Evolutionary conservation across 768 basidiomycete genomes (phyloP).

Genomic region (Russula vinacea): DNA sequence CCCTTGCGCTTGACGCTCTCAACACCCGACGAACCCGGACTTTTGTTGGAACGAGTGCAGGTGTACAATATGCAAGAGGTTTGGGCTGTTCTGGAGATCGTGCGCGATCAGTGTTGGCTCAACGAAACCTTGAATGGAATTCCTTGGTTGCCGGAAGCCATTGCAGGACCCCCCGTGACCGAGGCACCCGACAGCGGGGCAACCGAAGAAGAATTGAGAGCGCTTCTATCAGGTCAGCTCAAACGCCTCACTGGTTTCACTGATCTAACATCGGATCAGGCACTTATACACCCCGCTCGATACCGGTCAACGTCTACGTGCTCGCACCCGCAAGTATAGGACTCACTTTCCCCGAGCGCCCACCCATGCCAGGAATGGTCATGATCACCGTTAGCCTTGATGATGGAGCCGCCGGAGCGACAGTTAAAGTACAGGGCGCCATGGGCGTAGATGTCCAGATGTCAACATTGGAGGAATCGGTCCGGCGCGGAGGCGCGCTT

Average conservation of each 20-base stretch:
- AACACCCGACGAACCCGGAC: slow-evolving; percentile 73
- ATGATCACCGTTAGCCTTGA: slow-evolving; percentile 65
- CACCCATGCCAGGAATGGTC: slow-evolving; percentile 61
- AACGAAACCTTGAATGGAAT: slow-evolving; percentile 65
- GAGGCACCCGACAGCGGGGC: slow-evolving; percentile 37
- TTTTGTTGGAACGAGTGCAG: slow-evolving; percentile 64
- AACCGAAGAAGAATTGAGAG: slow-evolving; percentile 56
- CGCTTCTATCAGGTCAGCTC: slow-evolving; percentile 57
- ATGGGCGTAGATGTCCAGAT: slow-evolving; percentile 47
- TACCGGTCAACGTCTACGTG: slow-evolving; percentile 71
- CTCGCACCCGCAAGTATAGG: slow-evolving; percentile 47
- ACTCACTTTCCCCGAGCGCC: slow-evolving; percentile 63
- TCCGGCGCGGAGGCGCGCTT: slow-evolving; percentile 67
- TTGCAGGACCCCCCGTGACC: slow-evolving; percentile 33
- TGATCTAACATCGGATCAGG: slow-evolving; percentile 39
- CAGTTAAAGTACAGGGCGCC: slow-evolving; percentile 56
- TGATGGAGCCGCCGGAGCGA: slow-evolving; percentile 56
- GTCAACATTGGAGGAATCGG: slow-evolving; percentile 63
- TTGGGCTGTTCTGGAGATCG: slow-evolving; percentile 76
- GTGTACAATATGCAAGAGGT: slow-evolving; percentile 71
- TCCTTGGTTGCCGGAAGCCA: slow-evolving; percentile 59
- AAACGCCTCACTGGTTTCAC: background rate
- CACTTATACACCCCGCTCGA: slow-evolving; percentile 51
- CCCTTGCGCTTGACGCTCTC: slow-evolving; percentile 64
- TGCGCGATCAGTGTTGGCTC: slow-evolving; percentile 80